Percentiles rank a stretch among this genome's conserved stretches.
Evolutionary conservation across 1,284 basidiomycete species (phyloP).

Genomic region (Agroathelia rolfsii): DNA sequence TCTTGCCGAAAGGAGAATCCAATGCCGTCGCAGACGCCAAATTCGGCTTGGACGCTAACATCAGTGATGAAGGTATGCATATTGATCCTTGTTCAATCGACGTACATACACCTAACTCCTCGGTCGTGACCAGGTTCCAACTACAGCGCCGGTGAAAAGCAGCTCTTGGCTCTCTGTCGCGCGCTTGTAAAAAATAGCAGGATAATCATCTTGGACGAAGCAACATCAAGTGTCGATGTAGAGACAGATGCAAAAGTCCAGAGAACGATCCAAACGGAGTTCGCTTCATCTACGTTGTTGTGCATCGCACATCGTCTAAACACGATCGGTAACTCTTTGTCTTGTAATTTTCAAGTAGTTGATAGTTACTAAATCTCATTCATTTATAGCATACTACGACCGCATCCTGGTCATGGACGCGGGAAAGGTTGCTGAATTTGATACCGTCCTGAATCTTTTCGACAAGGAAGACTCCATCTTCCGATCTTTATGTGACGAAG

Average conservation of each 20-base stretch:
- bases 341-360: background rate
- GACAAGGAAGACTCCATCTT: constrained; percentile 64
- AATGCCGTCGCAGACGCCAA: constrained; percentile 46
- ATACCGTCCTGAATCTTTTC: constrained; percentile 70
- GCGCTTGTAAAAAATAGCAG: constrained; percentile 64
- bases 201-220: constrained; percentile 69
- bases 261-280: constrained; percentile 64
- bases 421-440: constrained; percentile 65
- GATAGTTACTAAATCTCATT: constrained; percentile 4
- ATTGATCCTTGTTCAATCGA: background rate
- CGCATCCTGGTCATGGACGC: constrained; percentile 68
- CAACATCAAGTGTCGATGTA: constrained; percentile 77
- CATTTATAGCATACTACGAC: constrained; percentile 54
- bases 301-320: constrained; percentile 73
- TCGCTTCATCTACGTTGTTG: constrained; percentile 50
- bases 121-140: constrained; percentile 48
- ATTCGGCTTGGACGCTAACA: constrained; percentile 55
- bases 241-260: constrained; percentile 76
- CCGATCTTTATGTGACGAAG: constrained; percentile 67
- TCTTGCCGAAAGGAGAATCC: constrained; percentile 38
- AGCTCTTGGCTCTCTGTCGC: constrained; percentile 64
- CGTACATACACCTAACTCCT: constrained; percentile 11
- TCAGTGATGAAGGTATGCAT: constrained; percentile 49
- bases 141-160: constrained; percentile 71
- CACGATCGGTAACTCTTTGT: constrained; percentile 44